Percentiles rank a stretch among this genome's conserved stretches.
phyloP scores from a whole-genome alignment of 129 eudicot genomes.

The Flaveria trinervia region DNA sequence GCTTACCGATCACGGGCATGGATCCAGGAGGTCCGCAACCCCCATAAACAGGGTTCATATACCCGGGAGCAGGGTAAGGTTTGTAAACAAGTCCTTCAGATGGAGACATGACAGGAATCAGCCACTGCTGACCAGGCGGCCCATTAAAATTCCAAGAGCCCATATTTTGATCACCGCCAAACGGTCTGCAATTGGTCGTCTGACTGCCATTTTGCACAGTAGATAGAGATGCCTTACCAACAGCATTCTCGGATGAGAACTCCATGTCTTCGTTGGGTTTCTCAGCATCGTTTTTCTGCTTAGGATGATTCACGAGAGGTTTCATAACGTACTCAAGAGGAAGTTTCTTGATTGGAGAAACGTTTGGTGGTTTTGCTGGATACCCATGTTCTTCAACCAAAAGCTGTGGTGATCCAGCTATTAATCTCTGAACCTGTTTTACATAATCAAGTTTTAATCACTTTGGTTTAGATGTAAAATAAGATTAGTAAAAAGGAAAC shows the following conservation, averaged over 20 bases:
- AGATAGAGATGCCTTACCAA: conserved; percentile 57
- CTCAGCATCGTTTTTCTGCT: conserved; percentile 43
- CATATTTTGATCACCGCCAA: conserved; percentile 46
- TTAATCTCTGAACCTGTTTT: conserved; percentile 78
- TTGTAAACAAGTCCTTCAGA: conserved; percentile 95
- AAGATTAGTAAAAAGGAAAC: background rate
- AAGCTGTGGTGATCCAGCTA: conserved; percentile 79
- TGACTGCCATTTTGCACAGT: conserved; percentile 57
- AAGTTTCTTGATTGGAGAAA: conserved; percentile 51
- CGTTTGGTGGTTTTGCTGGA: conserved; percentile 52
- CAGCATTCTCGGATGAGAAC: conserved; percentile 81
- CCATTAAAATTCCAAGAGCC: conserved; percentile 57
- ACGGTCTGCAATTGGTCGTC: conserved; percentile 43
- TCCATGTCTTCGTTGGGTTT: conserved; percentile 56
- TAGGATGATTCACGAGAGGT: conserved; percentile 35
- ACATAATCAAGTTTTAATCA: background rate
- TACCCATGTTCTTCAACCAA: conserved; percentile 56
- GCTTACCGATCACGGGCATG: conserved; percentile 44
- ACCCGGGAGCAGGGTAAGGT: conserved; percentile 78
- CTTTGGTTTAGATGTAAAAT: background rate
- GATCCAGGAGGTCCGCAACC: conserved; percentile 64
- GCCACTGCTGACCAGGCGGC: conserved; percentile 79
- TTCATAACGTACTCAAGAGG: conserved; percentile 53
- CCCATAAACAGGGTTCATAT: conserved; percentile 47
- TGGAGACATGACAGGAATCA: conserved; percentile 91